phyloP scores from a whole-genome alignment of 768 basidiomycete genomes.

The Lactarius indigo region DNA sequence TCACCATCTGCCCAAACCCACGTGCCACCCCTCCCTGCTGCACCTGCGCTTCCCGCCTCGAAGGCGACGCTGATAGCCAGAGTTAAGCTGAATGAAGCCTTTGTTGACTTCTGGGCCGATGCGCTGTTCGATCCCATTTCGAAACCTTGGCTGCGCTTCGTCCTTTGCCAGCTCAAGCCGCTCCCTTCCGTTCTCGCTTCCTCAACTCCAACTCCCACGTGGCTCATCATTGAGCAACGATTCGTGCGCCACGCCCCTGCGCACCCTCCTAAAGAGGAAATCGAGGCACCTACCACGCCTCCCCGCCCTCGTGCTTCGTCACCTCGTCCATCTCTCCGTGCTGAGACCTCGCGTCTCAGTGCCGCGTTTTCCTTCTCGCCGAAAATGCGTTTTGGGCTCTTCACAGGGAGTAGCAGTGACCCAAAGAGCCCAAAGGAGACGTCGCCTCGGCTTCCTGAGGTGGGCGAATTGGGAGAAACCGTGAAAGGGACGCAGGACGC shows the following conservation, averaged over 20 bases:
- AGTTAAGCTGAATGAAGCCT: conserved; percentile 73
- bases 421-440: conserved; percentile 33
- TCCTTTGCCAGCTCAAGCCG: conserved; percentile 64
- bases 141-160: conserved; percentile 61
- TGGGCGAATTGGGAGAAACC: conserved; percentile 73
- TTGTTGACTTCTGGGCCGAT: conserved; percentile 81
- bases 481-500: conserved; percentile 30
- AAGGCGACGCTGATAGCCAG: conserved; percentile 44
- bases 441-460: conserved; percentile 34
- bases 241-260: conserved; percentile 37
- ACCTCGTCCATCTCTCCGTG: conserved; percentile 31
- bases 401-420: conserved; percentile 34
- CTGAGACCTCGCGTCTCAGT: conserved; percentile 31
- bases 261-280: conserved; percentile 18
- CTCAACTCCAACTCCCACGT: conserved; percentile 45
- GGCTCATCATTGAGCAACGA: conserved; percentile 68
- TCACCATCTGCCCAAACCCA: conserved; percentile 13
- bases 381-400: conserved; percentile 65
- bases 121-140: conserved; percentile 67
- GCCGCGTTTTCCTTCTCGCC: conserved; percentile 45
- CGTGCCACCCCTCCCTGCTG: conserved; percentile 3
- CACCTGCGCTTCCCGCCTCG: conserved; percentile 19
- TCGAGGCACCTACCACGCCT: neutral
- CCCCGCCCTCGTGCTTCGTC: conserved; percentile 29
- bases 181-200: conserved; percentile 25